These are phyloP conservation scores for Didymella exigua DNA, from an alignment of 2,329 filamentous ascomycete genomes.

Conservation along the genomic window DNA sequence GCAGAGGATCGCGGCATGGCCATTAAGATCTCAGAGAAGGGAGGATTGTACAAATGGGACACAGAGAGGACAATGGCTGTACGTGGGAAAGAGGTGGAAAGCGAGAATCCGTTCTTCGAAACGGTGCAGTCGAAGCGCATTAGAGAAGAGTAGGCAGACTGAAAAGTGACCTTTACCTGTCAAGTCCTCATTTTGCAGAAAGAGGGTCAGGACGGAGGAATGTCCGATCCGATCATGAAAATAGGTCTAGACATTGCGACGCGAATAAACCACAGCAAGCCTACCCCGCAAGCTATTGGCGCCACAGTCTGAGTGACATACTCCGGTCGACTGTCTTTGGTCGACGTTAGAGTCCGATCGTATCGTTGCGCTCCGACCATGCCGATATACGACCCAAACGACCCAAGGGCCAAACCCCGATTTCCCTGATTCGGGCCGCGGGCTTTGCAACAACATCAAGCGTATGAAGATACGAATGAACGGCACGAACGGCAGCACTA, in stretches of 20 bases:
- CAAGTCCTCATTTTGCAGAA: too few relatives aligned
- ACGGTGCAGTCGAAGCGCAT: slow-evolving; percentile 1
- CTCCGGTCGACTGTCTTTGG: neutral
- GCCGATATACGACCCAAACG: slow-evolving; percentile 7
- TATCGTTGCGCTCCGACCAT: neutral
- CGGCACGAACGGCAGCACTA: neutral
- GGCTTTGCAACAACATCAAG: neutral
- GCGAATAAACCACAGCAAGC: neutral
- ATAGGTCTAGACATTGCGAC: neutral
- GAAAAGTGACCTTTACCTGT: too few relatives aligned
- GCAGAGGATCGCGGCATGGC: slow-evolving; percentile 30
- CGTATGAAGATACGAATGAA: neutral
- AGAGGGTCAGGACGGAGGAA: neutral
- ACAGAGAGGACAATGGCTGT: slow-evolving; percentile 19
- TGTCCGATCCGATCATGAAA: neutral
- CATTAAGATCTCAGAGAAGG: slow-evolving; percentile 26
- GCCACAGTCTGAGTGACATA: neutral
- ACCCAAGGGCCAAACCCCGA: slow-evolving; percentile 7
- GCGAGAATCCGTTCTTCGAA: slow-evolving; percentile 28
- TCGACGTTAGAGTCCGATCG: neutral
- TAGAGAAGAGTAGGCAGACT: neutral
- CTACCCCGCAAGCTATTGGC: neutral
- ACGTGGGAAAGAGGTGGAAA: slow-evolving; percentile 18
- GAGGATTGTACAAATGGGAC: slow-evolving; percentile 32
- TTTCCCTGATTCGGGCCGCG: slow-evolving; percentile 6